Base-by-base conservation (phyloP, 1,284 basidiomycete species). In the Cryptococcus amylolentus region DNA sequence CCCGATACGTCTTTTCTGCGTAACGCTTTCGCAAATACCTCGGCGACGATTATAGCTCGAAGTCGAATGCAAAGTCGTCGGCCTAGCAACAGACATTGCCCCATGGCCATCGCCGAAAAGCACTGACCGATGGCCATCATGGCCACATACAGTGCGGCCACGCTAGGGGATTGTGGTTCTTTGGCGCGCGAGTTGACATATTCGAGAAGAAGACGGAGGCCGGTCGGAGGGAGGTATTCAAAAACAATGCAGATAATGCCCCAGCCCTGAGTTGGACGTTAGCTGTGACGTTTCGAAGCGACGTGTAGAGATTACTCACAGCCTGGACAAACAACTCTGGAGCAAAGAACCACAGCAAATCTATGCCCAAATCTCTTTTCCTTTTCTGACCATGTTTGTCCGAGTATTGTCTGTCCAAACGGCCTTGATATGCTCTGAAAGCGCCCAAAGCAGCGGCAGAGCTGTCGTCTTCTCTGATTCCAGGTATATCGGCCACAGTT, bases 1-100 rank as follows among this genome's bases (percentile, higher is more conserved):
- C 76, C 76, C n/a, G 76, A 69, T 38, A 75, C 70, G 60, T 82
- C 81, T 53, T 78, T 75, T 20, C 81, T 65, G 10, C 82, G 75
- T 0, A 84, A 73, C 0, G 80, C 79, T 67, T 83, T 83, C 49
- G 80, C 78, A 60, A 83, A 80, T 28, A 82, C 79, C 56, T 83
- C 81, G 40, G 79, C 71, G 58, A 82, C 77, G 52, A 84, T 77
- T 57, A 83, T 77, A 1, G 80, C 76, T 31, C 78, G 68, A 28
- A 77, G 58, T n/a, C 78, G 69, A 28, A 81, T 77, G 53, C 80
- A 80, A 23, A 76, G 57, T 37, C 80, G 70, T 12, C 82, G 71
- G 14, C 82, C 82, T 28, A 80, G 71, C 66, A 77, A 77, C 4
- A 83, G 72, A 0, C 72, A 71, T 58, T 80, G 79, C n/a, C 76